These are phyloP conservation scores for Zoysia matrella DNA, from an alignment of 202 grass and related monocot species.

Conservation along the genomic window DNA sequence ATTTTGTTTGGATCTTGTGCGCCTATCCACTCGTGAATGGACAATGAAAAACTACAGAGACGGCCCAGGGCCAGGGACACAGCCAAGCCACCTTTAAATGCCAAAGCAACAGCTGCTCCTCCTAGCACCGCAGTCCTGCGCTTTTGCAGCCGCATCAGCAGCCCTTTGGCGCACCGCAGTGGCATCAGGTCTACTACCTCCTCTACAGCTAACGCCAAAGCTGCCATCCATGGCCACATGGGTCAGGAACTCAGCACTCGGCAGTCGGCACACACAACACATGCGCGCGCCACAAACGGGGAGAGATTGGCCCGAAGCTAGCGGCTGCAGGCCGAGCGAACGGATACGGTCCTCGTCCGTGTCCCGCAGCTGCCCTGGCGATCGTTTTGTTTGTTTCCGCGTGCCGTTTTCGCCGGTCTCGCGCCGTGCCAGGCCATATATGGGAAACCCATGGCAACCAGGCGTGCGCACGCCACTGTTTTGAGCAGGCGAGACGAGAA, in stretches of 20 bases:
- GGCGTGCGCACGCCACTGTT: background rate
- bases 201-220: slow-evolving; percentile 11
- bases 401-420: slow-evolving; percentile 14
- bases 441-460: slow-evolving; percentile 36
- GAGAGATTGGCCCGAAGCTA: background rate
- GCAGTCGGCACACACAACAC: no score
- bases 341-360: no score
- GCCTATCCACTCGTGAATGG: slow-evolving; percentile 45
- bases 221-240: background rate
- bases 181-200: slow-evolving; percentile 6
- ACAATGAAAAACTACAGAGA: slow-evolving; percentile 39
- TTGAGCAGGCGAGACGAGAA: background rate
- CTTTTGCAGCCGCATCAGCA: slow-evolving; percentile 8
- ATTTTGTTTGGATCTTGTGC: slow-evolving; percentile 23
- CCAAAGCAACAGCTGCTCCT: background rate
- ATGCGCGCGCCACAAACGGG: background rate
- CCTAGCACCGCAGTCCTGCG: slow-evolving; percentile 20
- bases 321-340: no score
- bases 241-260: no score
- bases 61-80: background rate
- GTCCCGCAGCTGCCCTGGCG: background rate
- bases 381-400: slow-evolving; percentile 14
- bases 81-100: slow-evolving; percentile 29
- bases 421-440: slow-evolving; percentile 42
- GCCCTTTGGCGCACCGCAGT: background rate